Conservation (phyloP, 2,329 filamentous ascomycete genomes). For the Xylaria sp. region DNA sequence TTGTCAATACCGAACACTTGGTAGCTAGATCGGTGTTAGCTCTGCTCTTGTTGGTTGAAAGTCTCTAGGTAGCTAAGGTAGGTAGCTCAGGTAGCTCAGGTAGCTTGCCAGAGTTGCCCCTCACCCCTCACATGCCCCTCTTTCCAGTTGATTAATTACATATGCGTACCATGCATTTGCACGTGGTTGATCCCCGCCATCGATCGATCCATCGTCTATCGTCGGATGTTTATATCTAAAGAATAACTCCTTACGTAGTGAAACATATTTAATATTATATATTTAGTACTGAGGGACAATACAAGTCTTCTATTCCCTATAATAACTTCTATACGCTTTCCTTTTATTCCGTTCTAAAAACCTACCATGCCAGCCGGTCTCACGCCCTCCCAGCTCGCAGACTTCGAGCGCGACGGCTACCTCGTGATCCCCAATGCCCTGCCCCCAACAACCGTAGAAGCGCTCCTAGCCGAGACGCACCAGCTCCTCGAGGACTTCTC, state of each 20-base stretch:
- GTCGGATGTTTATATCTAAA: not conserved
- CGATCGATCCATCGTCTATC: not conserved
- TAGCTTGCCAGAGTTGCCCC: not conserved
- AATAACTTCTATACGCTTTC: not conserved
- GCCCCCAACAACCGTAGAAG: conserved; percentile 69
- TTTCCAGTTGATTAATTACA: not conserved
- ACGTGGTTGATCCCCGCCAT: conserved; percentile 27
- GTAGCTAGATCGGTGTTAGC: conserved; percentile 1
- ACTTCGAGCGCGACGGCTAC: conserved; percentile 87
- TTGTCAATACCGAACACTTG: not conserved
- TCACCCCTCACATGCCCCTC: conserved; percentile 19
- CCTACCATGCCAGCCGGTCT: conserved; percentile 63
- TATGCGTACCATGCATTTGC: conserved; percentile 12
- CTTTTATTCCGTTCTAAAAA: not conserved
- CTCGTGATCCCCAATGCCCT: conserved; percentile 86
- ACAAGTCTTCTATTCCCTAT: too few relatives aligned
- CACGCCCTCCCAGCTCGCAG: conserved; percentile 74
- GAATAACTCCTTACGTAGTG: not conserved
- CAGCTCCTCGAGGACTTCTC: conserved; percentile 79
- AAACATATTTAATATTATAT: not conserved
- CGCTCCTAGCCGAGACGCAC: conserved; percentile 79
- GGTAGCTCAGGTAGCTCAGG: too few relatives aligned
- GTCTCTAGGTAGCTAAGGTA: not conserved
- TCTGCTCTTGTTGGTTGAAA: conserved; percentile 3
- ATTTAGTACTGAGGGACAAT: not conserved